Evolutionary conservation across 2,329 filamentous ascomycete genomes (phyloP).

Genomic region (Calonectria fujianensis): DNA sequence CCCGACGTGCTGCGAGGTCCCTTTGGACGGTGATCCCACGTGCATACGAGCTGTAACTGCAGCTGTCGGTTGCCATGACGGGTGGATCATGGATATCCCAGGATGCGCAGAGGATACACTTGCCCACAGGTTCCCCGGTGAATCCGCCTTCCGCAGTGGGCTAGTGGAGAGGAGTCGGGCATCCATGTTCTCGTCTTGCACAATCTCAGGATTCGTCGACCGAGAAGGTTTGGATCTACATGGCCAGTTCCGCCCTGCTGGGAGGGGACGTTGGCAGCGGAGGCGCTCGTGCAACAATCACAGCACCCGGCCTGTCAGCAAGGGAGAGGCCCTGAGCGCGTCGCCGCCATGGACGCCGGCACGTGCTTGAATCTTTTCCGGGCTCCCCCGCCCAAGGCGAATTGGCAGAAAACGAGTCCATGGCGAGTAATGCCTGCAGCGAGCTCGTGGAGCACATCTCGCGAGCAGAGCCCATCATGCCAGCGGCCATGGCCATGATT

Average conservation of each 20-base stretch:
- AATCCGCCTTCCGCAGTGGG: conserved; percentile 51
- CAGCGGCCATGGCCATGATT: conserved; percentile 13
- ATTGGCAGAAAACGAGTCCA: background rate
- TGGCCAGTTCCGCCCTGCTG: conserved; percentile 46
- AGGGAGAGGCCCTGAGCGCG: conserved; percentile 44
- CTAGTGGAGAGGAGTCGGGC: conserved; percentile 42
- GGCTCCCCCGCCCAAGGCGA: conserved; percentile 40
- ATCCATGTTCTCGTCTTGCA: conserved; percentile 44
- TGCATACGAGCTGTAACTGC: conserved; percentile 31
- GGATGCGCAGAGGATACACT: conserved; percentile 18
- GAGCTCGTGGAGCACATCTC: conserved; percentile 9
- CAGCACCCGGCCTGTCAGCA: conserved; percentile 23
- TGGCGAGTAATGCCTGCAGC: conserved; percentile 19
- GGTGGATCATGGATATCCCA: conserved; percentile 43
- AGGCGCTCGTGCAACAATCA: conserved; percentile 41
- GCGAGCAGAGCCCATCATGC: conserved; percentile 4
- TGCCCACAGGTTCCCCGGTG: conserved; percentile 40
- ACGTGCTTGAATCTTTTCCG: conserved; percentile 49
- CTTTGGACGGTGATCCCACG: conserved; percentile 34
- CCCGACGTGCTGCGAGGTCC: conserved; percentile 12
- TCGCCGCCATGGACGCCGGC: conserved; percentile 48
- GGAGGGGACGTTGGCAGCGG: conserved; percentile 36
- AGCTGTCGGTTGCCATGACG: conserved; percentile 26
- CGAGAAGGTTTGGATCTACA: conserved; percentile 48
- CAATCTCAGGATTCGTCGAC: conserved; percentile 44